These are phyloP conservation scores for Kregervanrija fluxuum DNA, from an alignment of 805 yeast species.

Conservation along the genomic window DNA sequence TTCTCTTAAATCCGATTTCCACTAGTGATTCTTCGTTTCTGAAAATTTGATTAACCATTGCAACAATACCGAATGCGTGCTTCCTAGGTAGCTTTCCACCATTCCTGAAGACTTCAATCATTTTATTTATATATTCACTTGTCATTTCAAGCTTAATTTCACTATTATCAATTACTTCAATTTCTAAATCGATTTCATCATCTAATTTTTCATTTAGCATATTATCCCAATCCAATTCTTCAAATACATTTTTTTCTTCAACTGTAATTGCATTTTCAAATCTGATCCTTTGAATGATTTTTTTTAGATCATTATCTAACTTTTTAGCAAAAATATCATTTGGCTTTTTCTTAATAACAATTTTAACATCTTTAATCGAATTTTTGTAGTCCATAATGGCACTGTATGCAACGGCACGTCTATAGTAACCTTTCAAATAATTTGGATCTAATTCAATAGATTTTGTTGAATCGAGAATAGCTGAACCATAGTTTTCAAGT, in stretches of 20 bases:
- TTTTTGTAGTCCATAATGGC: conserved; percentile 71
- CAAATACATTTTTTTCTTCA: conserved; percentile 48
- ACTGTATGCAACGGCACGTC: conserved; percentile 76
- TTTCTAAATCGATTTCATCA: conserved; percentile 49
- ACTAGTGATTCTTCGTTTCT: conserved; percentile 64
- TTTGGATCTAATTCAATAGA: conserved; percentile 62
- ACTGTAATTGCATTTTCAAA: conserved; percentile 84
- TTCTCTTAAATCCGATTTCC: conserved; percentile 43
- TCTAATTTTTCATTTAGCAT: conserved; percentile 47
- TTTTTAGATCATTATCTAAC: conserved; percentile 55
- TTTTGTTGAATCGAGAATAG: conserved; percentile 67
- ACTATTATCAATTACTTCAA: conserved; percentile 29
- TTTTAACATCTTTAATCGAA: conserved; percentile 63
- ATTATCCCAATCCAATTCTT: conserved; percentile 39
- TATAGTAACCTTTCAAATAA: conserved; percentile 74
- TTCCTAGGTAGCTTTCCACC: conserved; percentile 74
- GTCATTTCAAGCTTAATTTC: conserved; percentile 34
- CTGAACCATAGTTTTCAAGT: conserved; percentile 78
- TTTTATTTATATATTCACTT: conserved; percentile 47
- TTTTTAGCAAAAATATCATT: conserved; percentile 59
- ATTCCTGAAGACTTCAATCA: conserved; percentile 64
- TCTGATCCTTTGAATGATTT: conserved; percentile 61
- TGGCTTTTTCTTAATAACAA: conserved; percentile 56
- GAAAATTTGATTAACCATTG: conserved; percentile 61
- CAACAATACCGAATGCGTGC: conserved; percentile 75